Base-by-base conservation (phyloP, 176 grass and related monocot genomes). In the Triticum monococcum region DNA sequence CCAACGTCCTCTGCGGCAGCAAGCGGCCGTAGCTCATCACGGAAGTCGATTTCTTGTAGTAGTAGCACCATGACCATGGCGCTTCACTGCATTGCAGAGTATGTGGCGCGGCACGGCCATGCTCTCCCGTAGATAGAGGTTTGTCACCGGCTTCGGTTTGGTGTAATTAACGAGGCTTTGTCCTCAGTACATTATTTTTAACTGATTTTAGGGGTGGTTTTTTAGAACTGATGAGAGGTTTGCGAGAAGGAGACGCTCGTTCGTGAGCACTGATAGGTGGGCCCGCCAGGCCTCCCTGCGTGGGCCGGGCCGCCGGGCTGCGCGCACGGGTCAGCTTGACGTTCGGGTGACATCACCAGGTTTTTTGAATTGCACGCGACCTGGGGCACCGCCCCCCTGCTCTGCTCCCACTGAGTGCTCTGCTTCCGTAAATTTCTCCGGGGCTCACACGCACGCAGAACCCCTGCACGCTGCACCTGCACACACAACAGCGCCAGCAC, bases 1-100 rank as follows among this genome's bases (percentile, higher is more conserved):
- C 97, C 37, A 79, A 60, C 67, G 82, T 99, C 7, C 68, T 99
- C 71, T 94, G 87, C 48, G 97, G 94, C 71, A 72, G 45, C 73
- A 76, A 50, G 43, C 43, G 41, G 73, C 1, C 26, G 25, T 52
- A 76, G 73, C 72, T 30, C 14, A 75, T 5, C 43, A 17, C 69
- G 25, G 0, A 74, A 48, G 6, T 17, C 38, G 3, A 1, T 59
- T 59, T 59, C 56, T 59, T 59, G 56, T 59, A 59, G 18, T 8
- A 8, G 54, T 56, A 11, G 40, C 3, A 22, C 56, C 56, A 37
- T 35, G 66, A 3, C 32, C 67, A 37, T 25, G 70, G 71, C 22
- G 36, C 14, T 25, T 72, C 20, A 23, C 2, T 8, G 37, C 72
- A 17, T 13, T 48, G 40, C 23, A 46, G 37, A 1, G 72, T 46